Conservation (phyloP, 495 filamentous ascomycete species). For the Penicillium steckii region DNA sequence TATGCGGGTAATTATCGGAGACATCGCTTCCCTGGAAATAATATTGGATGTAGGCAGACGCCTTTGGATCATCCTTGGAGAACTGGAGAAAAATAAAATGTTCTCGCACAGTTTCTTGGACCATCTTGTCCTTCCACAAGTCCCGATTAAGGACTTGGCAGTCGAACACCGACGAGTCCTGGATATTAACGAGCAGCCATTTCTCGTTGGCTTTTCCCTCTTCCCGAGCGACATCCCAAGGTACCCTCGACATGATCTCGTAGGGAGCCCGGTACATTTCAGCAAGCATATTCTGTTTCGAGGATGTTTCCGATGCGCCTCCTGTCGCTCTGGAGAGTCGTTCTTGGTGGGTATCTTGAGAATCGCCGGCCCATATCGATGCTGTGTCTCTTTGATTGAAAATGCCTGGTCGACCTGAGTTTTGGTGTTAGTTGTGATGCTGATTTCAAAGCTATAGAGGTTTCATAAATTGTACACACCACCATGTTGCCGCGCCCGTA, state of each 20-base stretch:
- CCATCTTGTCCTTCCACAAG: conserved; percentile 82
- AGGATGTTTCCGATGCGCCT: conserved; percentile 69
- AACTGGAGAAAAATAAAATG: conserved; percentile 96
- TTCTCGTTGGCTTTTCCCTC: conserved; percentile 82
- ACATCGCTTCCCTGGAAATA: conserved; percentile 76
- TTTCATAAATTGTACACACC: conserved; percentile 34
- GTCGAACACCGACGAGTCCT: conserved; percentile 86
- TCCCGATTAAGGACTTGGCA: conserved; percentile 93
- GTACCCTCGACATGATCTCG: conserved; percentile 72
- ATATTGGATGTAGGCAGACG: conserved; percentile 78
- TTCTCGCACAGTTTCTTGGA: conserved; percentile 78
- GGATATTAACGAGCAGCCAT: conserved; percentile 94
- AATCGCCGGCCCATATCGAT: conserved; percentile 73
- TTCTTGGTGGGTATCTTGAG: conserved; percentile 46
- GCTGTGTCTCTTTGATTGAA: conserved; percentile 75
- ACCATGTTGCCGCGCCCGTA: conserved; percentile 52
- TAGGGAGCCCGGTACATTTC: conserved; percentile 91
- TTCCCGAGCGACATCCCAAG: conserved; percentile 79
- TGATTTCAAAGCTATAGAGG: neutral
- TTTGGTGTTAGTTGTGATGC: conserved; percentile 7
- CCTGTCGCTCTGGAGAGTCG: conserved; percentile 62
- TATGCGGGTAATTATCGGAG: conserved; percentile 86
- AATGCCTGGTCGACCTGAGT: conserved; percentile 63
- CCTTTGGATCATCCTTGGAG: conserved; percentile 73
- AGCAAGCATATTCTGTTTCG: conserved; percentile 71